A percentile compares a stretch with the other conserved stretches of the same genome.
These are phyloP conservation scores for Heritiera fomes DNA, from an alignment of 345 rosid species.

Conservation along the genomic window DNA sequence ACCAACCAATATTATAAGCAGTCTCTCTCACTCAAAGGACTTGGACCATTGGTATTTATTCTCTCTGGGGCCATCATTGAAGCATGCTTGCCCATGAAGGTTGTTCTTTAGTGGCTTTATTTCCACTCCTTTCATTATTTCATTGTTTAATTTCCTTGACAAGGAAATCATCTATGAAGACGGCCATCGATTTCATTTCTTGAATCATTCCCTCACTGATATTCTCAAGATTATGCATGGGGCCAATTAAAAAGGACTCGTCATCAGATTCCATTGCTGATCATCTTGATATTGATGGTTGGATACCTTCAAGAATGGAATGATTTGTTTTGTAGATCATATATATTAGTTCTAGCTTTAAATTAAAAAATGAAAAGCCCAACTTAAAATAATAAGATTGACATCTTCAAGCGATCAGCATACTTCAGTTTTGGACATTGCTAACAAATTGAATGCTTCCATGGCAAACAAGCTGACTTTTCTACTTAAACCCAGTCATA, in stretches of 20 bases:
- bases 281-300: background rate
- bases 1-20: constrained; percentile 20
- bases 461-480: background rate
- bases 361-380: background rate
- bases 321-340: background rate
- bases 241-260: background rate
- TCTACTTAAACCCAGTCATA: background rate
- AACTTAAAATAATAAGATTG: background rate
- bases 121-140: constrained; percentile 27
- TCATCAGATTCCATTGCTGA: constrained; percentile 6
- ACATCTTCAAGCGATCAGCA: background rate
- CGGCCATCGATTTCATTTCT: background rate
- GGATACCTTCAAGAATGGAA: background rate
- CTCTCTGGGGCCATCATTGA: constrained; percentile 21
- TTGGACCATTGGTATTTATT: constrained; percentile 25
- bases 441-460: background rate
- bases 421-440: background rate
- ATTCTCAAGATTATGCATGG: background rate
- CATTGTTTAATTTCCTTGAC: constrained; percentile 8
- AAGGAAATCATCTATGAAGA: background rate
- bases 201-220: background rate
- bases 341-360: background rate
- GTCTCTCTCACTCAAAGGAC: constrained; percentile 23
- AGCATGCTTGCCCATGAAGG: constrained; percentile 34
- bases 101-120: constrained; percentile 31